Conservation (phyloP, 2,329 filamentous ascomycete genomes). For the Fusarium sambucinum region DNA sequence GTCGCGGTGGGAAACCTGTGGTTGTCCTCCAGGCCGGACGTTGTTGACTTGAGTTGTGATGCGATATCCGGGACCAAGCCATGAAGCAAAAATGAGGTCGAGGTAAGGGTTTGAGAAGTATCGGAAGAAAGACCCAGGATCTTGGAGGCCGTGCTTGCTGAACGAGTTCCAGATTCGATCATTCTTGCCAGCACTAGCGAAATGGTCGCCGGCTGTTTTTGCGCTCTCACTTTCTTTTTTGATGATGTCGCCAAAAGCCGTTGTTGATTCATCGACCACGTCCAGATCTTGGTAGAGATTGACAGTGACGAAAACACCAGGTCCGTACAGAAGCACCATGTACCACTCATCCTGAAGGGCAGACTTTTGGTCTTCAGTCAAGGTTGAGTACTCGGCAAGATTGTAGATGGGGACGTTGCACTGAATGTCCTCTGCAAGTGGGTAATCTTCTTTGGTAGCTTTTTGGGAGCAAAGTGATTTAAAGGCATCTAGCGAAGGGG, state of each 20-base stretch:
- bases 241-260: slow-evolving; percentile 63
- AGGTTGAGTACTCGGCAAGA: slow-evolving; percentile 52
- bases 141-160: slow-evolving; percentile 67
- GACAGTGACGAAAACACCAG: slow-evolving; percentile 70
- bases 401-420: slow-evolving; percentile 69
- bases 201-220: slow-evolving; percentile 68
- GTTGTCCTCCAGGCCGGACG: slow-evolving; percentile 67
- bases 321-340: slow-evolving; percentile 66
- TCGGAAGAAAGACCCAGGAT: slow-evolving; percentile 64
- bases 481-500: slow-evolving; percentile 59
- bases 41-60: slow-evolving; percentile 73
- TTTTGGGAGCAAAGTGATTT: slow-evolving; percentile 58
- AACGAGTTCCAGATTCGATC: slow-evolving; percentile 76
- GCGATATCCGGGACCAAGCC: slow-evolving; percentile 71
- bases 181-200: slow-evolving; percentile 67
- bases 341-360: slow-evolving; percentile 71
- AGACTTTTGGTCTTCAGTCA: slow-evolving; percentile 41
- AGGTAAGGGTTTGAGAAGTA: slow-evolving; percentile 74
- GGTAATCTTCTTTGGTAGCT: slow-evolving; percentile 56
- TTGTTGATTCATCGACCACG: slow-evolving; percentile 61
- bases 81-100: slow-evolving; percentile 62
- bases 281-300: slow-evolving; percentile 60
- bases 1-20: slow-evolving; percentile 71
- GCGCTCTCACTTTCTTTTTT: slow-evolving; percentile 53
- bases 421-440: slow-evolving; percentile 58